Evolutionary conservation across 371 early-diverging fungal species (phyloP), one percentile per base, ranked within the genome.

Genomic region (Mortierella sp.): DNA sequence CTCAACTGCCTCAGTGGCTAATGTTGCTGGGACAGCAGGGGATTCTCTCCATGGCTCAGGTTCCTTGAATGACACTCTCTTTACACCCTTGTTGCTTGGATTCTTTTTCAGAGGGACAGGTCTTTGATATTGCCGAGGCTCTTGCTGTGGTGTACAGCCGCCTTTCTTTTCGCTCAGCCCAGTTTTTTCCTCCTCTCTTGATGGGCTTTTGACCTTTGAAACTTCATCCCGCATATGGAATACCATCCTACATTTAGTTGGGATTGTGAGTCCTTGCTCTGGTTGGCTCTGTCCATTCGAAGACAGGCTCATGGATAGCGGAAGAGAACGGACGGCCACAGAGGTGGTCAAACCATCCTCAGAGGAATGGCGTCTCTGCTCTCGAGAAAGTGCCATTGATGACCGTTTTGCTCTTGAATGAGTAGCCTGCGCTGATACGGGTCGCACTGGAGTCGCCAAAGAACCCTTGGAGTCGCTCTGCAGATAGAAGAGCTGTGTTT

Each of bases 211-310:
- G 40, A 19, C 29, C 29, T 57, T 66, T 7, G 71, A 59, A 28
- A 76, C 72, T 53, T 76, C 77, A 15, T 76, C 72, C 3, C 70
- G 66, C 77, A 76, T 76, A 66, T 76, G 71, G 51, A 76, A 76
- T 34, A 76, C 76, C 76, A 67, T 76, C 23, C 63, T 54, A 51
- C 76, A 76, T 31, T 70, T 76, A 2, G 76, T n/a, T 10, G 76
- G 76, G 61, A 76, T 70, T 28, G 56, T 35, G n/a, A 61, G 62
- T 12, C 59, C 68, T 23, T 67, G 31, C 2, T 40, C 45, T 1
- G 55, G 2, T 8, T 56, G 40, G 10, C n/a, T 47, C 42, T 62
- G 61, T 22, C 37, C 60, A 32, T 61, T 56, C 12, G 54, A 8
- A 12, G 59, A 59, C 7, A 57, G 10, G 15, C 22, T 32, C 34